phyloP scores from a whole-genome alignment of 768 basidiomycete species.

The Holtermanniella nyarrowii region DNA sequence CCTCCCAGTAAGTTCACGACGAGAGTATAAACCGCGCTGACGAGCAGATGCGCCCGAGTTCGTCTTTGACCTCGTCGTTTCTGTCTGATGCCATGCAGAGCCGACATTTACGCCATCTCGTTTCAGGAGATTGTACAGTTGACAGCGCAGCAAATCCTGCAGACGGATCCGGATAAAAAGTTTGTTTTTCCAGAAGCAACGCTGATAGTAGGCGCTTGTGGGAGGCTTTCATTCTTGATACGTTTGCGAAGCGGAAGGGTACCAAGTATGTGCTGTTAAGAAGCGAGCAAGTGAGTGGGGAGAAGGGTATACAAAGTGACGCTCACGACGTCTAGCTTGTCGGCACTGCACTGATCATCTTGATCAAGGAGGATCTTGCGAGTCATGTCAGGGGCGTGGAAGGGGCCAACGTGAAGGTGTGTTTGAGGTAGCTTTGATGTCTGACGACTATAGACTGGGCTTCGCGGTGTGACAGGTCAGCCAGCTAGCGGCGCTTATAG shows the following conservation, averaged over 20 bases:
- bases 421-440: conserved; percentile 2
- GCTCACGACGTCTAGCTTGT: conserved; percentile 55
- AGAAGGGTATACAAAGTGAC: conserved; percentile 2
- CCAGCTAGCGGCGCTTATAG: conserved; percentile 50
- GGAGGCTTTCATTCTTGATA: conserved; percentile 72
- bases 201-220: conserved; percentile 58
- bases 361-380: conserved; percentile 68
- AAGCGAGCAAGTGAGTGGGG: conserved; percentile 66
- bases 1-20: conserved; percentile 68
- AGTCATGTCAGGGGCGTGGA: conserved; percentile 83
- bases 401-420: conserved; percentile 80
- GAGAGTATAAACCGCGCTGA: too few relatives aligned
- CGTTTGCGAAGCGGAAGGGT: conserved; percentile 59
- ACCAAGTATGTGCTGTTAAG: conserved; percentile 74
- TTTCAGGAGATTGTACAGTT: conserved; percentile 97
- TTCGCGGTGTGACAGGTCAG: conserved; percentile 65
- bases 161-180: conserved; percentile 90
- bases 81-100: conserved; percentile 45
- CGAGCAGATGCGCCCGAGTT: conserved; percentile 1
- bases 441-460: conserved; percentile 40
- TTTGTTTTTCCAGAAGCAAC: conserved; percentile 28
- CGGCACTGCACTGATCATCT: conserved; percentile 78
- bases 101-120: conserved; percentile 79
- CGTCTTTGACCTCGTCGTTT: neutral
- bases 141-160: conserved; percentile 93